These are phyloP conservation scores for Diversispora epigaea DNA, from an alignment of 192 early-diverging fungal genomes.

Conservation along the genomic window DNA sequence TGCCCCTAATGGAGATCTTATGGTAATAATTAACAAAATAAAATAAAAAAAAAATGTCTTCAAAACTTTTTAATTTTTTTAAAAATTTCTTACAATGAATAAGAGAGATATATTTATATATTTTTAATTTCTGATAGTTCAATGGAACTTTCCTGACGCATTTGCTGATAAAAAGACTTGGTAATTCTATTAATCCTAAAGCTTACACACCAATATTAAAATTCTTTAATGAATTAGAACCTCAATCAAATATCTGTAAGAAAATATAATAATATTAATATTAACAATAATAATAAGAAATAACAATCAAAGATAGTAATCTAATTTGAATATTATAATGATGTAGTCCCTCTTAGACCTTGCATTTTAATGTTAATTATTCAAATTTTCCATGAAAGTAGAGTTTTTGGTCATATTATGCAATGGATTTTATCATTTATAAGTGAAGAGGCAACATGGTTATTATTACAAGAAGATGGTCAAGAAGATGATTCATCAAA, in stretches of 20 bases:
- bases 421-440: slow-evolving; percentile 19
- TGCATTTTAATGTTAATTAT: slow-evolving; percentile 2
- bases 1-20: slow-evolving; percentile 1
- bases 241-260: not conserved
- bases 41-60: not conserved
- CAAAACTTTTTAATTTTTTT: not conserved
- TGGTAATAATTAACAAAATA: not conserved
- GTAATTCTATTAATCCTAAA: not conserved
- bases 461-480: not conserved
- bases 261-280: too few species aligned
- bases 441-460: slow-evolving; percentile 3
- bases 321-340: not conserved
- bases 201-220: slow-evolving; percentile 6
- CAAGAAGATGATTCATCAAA: not conserved
- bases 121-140: not conserved
- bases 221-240: slow-evolving; percentile 16
- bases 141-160: slow-evolving; percentile 9
- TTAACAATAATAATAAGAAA: not conserved
- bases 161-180: slow-evolving; percentile 1
- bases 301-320: not conserved
- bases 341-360: slow-evolving; percentile 8
- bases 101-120: not conserved
- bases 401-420: not conserved
- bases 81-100: not conserved
- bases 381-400: not conserved